Percentiles rank a stretch among this genome's conserved stretches.
These are phyloP conservation scores for Cyphellophora attinorum DNA, from an alignment of 2,329 filamentous ascomycete genomes.

Conservation along the genomic window DNA sequence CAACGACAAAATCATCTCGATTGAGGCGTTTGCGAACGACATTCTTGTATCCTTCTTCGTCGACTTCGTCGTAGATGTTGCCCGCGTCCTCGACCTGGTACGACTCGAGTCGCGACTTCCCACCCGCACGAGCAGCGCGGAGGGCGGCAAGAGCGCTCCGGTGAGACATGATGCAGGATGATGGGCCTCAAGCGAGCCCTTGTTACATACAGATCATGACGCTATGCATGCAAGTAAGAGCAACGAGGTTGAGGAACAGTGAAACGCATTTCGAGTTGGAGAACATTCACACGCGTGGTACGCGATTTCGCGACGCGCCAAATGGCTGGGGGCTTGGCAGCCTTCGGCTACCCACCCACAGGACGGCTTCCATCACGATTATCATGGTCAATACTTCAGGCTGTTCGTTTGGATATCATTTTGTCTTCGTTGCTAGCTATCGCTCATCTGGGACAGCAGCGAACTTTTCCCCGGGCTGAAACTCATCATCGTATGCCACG, in stretches of 20 bases:
- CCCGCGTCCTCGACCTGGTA: conserved; percentile 81
- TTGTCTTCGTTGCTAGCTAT: neutral
- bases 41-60: conserved; percentile 95
- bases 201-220: no score
- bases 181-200: no score
- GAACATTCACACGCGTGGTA: neutral
- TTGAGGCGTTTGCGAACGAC: conserved; percentile 82
- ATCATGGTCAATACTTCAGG: no score
- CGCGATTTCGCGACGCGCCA: neutral
- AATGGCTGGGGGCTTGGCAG: no score
- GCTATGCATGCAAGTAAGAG: no score
- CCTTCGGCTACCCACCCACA: no score
- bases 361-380: no score
- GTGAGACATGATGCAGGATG: conserved; percentile 18
- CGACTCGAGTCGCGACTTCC: conserved; percentile 80
- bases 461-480: no score
- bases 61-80: conserved; percentile 88
- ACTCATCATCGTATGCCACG: no score
- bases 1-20: conserved; percentile 94
- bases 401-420: neutral
- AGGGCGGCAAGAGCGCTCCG: conserved; percentile 56
- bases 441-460: no score
- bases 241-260: conserved; percentile 1
- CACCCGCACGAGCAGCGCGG: conserved; percentile 70
- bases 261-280: neutral